phyloP scores from a whole-genome alignment of 345 rosid species.

The Camelina neglecta region DNA sequence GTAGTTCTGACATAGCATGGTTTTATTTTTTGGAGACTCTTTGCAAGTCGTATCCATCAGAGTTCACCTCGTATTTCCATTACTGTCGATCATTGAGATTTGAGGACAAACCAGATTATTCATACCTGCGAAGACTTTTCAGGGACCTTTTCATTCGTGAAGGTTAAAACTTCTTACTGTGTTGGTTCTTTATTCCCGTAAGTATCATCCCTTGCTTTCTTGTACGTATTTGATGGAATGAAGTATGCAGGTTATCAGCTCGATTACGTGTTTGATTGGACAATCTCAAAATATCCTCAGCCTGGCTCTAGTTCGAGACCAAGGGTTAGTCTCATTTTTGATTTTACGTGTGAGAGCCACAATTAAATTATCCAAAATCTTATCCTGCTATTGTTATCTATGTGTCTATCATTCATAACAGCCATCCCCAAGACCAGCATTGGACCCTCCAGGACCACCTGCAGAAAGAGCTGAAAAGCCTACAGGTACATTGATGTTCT shows the following conservation, averaged over 20 bases:
- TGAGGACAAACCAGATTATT: slow-evolving; percentile 97
- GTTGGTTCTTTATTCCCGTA: background rate
- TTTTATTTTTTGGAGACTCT: slow-evolving; percentile 58
- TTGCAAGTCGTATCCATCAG: slow-evolving; percentile 86
- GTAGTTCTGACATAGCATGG: slow-evolving; percentile 4
- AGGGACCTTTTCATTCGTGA: slow-evolving; percentile 92
- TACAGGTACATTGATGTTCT: slow-evolving; percentile 55
- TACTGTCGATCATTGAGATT: slow-evolving; percentile 93
- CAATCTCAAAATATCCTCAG: slow-evolving; percentile 85
- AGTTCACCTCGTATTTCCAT: slow-evolving; percentile 94
- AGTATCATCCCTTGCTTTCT: slow-evolving; percentile 9
- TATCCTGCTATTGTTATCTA: background rate
- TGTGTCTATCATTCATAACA: slow-evolving; percentile 40
- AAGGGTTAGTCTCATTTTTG: slow-evolving; percentile 54
- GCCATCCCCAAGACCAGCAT: slow-evolving; percentile 63
- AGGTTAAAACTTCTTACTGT: slow-evolving; percentile 52
- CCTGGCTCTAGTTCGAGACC: slow-evolving; percentile 76
- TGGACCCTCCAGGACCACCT: slow-evolving; percentile 65
- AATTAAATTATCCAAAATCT: slow-evolving; percentile 6
- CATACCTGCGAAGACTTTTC: slow-evolving; percentile 92
- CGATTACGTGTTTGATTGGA: slow-evolving; percentile 97
- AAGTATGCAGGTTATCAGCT: slow-evolving; percentile 78
- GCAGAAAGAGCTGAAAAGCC: slow-evolving; percentile 80
- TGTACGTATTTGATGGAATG: slow-evolving; percentile 22
- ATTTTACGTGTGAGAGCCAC: slow-evolving; percentile 10